Base-by-base conservation (phyloP, 1,284 basidiomycete species). In the Austroboletus niveus region DNA sequence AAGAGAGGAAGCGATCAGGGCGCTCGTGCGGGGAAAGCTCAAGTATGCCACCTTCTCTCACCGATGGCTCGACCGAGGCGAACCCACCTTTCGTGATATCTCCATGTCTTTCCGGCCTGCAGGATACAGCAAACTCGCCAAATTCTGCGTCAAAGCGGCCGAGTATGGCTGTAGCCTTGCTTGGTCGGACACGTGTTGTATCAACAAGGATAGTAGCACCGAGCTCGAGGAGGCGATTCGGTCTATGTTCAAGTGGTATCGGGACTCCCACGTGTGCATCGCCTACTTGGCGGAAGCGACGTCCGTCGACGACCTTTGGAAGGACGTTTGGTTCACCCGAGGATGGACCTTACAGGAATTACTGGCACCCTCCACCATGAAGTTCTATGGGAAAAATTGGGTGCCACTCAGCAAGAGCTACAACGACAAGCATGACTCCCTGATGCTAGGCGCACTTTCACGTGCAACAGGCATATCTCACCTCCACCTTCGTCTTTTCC, bases 61-160 rank as follows among this genome's bases (percentile, higher is more conserved):
- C 74, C 5, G 85, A 76, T 43, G 85, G 85, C 15, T 84, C 81
- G 8, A 88, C 81, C 63, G 79, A 78, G n/a, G 82, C 79, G 41
- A 11, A 61, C 84, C 52, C 75, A 86, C 61, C 78, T 87, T 65
- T 77, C 84, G n/a, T 73, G 75, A 39, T 72, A 53, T 65, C 45
- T 42, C 59, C 45, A 68, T 61, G 64, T 69, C 63, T 3, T 66
- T 69, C 46, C 45, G 8, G 40, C 67, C 63, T 1, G 52, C 62
- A 2, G 66, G 64, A 36, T 69, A 69, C 11, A 31, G 20, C 47
- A 66, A 66, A 15, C 59, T 66, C n/a, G 51, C 17, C 17, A n/a
- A 31, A 54, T 69, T 66, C 27, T 69, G 64, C 44, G 42, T 17
- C 1, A 66, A 58, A 32, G 64, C 68, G 8, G 56, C 51, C 0